Conservation (phyloP, 192 early-diverging fungal genomes). For the Coemansia sp. region DNA sequence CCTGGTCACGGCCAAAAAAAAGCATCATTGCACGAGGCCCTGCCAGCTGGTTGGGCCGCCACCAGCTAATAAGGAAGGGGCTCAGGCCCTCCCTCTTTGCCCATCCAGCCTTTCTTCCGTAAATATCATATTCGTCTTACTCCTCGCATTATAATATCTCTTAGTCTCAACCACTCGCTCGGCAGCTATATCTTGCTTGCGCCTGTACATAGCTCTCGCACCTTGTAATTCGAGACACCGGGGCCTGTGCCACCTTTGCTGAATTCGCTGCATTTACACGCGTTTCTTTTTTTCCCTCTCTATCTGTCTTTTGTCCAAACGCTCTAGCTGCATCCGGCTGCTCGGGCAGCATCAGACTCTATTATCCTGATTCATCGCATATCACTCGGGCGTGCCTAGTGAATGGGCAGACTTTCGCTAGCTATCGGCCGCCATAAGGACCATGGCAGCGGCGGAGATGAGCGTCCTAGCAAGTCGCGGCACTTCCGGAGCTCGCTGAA, state of each 20-base stretch:
- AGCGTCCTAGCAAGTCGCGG: conserved; percentile 20
- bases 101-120: not conserved
- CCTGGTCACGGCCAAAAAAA: not conserved
- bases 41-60: not conserved
- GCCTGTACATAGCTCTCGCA: not conserved
- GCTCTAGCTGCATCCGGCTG: not conserved
- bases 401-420: conserved; percentile 47
- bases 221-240: conserved; percentile 1
- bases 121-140: not conserved
- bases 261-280: conserved; percentile 6
- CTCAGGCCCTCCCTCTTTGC: not conserved
- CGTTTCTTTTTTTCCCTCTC: not conserved
- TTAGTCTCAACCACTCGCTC: not conserved
- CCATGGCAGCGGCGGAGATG: conserved; percentile 24
- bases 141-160: not conserved
- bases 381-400: not conserved
- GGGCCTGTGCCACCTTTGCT: not conserved
- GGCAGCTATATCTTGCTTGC: not conserved
- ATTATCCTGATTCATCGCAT: not conserved
- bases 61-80: not conserved
- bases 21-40: not conserved
- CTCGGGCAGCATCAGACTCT: not conserved
- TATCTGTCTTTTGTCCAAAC: not conserved
- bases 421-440: conserved; percentile 45
- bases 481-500: conserved; percentile 45